These are phyloP conservation scores for Carex littledalei DNA, from an alignment of 176 grass and related monocot species.

Conservation along the genomic window DNA sequence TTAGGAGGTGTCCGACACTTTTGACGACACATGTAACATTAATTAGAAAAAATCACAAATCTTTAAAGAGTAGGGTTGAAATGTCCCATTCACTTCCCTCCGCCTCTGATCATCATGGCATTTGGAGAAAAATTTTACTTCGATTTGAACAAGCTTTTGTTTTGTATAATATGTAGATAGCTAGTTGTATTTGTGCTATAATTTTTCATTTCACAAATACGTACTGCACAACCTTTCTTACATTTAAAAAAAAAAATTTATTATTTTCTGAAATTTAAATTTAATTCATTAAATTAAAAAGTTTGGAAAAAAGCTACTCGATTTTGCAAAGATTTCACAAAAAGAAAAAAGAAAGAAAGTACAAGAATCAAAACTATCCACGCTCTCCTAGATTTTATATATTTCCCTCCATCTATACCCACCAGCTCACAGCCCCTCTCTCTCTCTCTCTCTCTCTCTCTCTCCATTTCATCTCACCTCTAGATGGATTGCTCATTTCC, in stretches of 20 bases:
- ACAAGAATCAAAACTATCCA: conserved; percentile 1
- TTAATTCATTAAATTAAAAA: not conserved
- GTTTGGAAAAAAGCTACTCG: not conserved
- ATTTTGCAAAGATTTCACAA: conserved; percentile 16
- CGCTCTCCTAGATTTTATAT: conserved; percentile 10
- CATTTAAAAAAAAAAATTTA: not conserved
- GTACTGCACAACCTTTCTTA: not conserved
- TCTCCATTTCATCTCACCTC: not conserved
- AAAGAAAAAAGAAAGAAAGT: not conserved
- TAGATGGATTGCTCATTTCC: conserved; percentile 27
- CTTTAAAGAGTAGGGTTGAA: too few species aligned
- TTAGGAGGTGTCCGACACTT: too few species aligned
- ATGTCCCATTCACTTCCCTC: too few species aligned
- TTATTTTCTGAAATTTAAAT: not conserved
- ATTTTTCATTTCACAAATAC: not conserved
- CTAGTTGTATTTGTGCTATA: too few species aligned
- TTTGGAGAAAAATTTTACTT: too few species aligned
- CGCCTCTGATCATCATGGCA: too few species aligned
- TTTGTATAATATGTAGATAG: too few species aligned
- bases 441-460: not conserved
- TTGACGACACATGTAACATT: too few species aligned
- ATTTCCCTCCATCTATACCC: conserved; percentile 15
- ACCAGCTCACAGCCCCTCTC: conserved; percentile 21
- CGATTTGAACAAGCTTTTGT: too few species aligned
- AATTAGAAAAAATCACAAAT: too few species aligned